phyloP scores from a whole-genome alignment of 768 basidiomycete genomes.

The Pulveroboletus sp. region DNA sequence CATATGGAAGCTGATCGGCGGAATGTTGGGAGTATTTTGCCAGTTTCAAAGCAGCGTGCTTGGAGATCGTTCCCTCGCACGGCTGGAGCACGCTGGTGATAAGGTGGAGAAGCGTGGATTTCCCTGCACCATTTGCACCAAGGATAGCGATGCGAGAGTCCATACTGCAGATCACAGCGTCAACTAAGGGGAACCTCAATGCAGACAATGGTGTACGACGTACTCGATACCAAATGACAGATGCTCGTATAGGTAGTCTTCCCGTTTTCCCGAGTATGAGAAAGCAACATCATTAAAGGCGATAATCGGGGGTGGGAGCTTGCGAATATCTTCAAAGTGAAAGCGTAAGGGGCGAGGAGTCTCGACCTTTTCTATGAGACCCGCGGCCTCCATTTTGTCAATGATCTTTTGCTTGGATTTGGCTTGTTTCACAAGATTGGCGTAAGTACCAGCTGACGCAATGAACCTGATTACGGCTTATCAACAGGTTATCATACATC shows the following conservation, averaged over 20 bases:
- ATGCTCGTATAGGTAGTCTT: slow-evolving; percentile 83
- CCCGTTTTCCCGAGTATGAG: slow-evolving; percentile 86
- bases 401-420: slow-evolving; percentile 99
- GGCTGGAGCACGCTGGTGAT: slow-evolving; percentile 83
- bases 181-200: slow-evolving; percentile 6
- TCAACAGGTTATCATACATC: slow-evolving; percentile 7
- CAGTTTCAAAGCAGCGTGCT: slow-evolving; percentile 87
- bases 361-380: slow-evolving; percentile 91
- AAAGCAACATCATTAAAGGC: slow-evolving; percentile 95
- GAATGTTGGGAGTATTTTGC: slow-evolving; percentile 99
- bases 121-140: slow-evolving; percentile 93
- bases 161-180: slow-evolving; percentile 51
- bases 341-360: slow-evolving; percentile 70
- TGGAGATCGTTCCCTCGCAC: slow-evolving; percentile 79
- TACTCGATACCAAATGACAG: slow-evolving; percentile 98
- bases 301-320: slow-evolving; percentile 94
- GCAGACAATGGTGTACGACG: slow-evolving; percentile 27
- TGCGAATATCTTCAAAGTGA: slow-evolving; percentile 93
- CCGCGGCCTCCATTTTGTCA: slow-evolving; percentile 99
- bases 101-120: slow-evolving; percentile 87
- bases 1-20: slow-evolving; percentile 96
- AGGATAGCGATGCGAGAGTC: slow-evolving; percentile 94
- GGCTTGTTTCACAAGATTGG: slow-evolving; percentile 96
- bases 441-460: slow-evolving; percentile 98
- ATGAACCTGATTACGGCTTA: slow-evolving; percentile 63